Evolutionary conservation across 495 filamentous ascomycete species (phyloP).

Genomic region (Amphirosellinia nigrospora): DNA sequence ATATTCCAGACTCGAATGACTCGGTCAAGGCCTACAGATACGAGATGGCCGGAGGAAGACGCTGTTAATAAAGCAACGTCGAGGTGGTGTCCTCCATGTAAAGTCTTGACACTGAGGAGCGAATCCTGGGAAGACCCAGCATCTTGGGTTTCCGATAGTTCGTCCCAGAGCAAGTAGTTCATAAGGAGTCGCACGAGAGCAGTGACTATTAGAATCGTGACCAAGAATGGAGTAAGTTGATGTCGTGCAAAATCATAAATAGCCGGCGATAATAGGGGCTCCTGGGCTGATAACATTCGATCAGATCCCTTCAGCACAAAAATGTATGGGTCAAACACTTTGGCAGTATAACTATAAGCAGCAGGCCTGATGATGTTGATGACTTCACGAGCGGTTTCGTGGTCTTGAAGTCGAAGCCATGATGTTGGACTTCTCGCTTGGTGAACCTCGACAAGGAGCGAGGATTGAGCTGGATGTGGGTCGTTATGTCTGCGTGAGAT

Average conservation of each 20-base stretch:
- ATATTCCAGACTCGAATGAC: conserved; percentile 65
- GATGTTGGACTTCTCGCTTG: conserved; percentile 71
- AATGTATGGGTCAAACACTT: conserved; percentile 69
- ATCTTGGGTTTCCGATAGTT: conserved; percentile 42
- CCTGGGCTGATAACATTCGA: conserved; percentile 51
- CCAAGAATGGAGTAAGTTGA: conserved; percentile 61
- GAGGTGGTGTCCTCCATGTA: conserved; percentile 64
- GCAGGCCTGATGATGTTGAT: conserved; percentile 71
- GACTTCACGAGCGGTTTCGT: conserved; percentile 73
- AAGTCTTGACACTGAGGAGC: conserved; percentile 61
- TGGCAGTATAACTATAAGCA: conserved; percentile 68
- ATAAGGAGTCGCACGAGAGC: conserved; percentile 66
- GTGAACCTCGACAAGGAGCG: conserved; percentile 59
- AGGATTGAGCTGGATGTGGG: conserved; percentile 43
- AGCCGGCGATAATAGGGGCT: conserved; percentile 55
- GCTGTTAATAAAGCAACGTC: conserved; percentile 67
- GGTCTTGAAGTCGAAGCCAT: conserved; percentile 75
- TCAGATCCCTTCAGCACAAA: conserved; percentile 70
- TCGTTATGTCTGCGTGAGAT: conserved; percentile 33
- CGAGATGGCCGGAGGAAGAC: conserved; percentile 63
- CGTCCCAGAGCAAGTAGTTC: conserved; percentile 67
- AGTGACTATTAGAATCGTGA: conserved; percentile 60
- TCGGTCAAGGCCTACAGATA: conserved; percentile 71
- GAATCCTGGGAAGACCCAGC: conserved; percentile 50
- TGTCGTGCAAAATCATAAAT: conserved; percentile 62